Conservation (phyloP, 768 basidiomycete genomes). For the Podaxis mareebaensis region DNA sequence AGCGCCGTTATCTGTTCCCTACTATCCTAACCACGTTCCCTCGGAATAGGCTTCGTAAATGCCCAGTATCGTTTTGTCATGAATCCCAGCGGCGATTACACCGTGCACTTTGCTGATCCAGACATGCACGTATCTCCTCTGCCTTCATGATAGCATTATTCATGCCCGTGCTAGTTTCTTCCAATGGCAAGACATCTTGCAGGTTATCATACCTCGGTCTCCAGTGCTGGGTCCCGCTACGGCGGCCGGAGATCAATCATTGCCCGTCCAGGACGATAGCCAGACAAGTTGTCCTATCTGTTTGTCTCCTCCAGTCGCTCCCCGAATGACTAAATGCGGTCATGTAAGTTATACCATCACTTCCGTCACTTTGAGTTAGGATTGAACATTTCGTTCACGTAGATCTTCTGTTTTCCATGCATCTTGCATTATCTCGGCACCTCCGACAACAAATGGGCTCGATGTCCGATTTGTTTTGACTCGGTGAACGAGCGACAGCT, state of each 20-base stretch:
- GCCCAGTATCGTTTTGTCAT: conserved; percentile 96
- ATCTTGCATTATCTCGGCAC: conserved; percentile 87
- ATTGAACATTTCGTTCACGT: conserved; percentile 16
- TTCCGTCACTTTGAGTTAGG: conserved; percentile 15
- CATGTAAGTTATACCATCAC: conserved; percentile 65
- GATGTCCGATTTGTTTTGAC: conserved; percentile 97
- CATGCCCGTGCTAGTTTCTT: conserved; percentile 63
- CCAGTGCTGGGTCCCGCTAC: conserved; percentile 72
- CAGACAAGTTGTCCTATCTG: conserved; percentile 91
- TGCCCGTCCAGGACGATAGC: conserved; percentile 49
- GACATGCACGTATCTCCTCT: conserved; percentile 72
- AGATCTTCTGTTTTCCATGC: conserved; percentile 96
- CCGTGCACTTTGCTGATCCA: conserved; percentile 95
- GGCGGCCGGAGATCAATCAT: conserved; percentile 38
- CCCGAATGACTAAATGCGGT: conserved; percentile 95
- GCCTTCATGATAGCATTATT: conserved; percentile 10
- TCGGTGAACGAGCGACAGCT: conserved; percentile 87
- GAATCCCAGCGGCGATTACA: conserved; percentile 89
- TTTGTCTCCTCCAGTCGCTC: conserved; percentile 84
- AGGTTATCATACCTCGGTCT: conserved; percentile 88
- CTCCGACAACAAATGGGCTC: conserved; percentile 87
- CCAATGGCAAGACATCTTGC: conserved; percentile 94
- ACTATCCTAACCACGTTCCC: conserved; percentile 12
- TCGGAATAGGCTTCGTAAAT: conserved; percentile 81
- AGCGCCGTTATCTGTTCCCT: conserved; percentile 20